phyloP scores from a whole-genome alignment of 2,329 filamentous ascomycete species.

The Leptographium wingfieldii region DNA sequence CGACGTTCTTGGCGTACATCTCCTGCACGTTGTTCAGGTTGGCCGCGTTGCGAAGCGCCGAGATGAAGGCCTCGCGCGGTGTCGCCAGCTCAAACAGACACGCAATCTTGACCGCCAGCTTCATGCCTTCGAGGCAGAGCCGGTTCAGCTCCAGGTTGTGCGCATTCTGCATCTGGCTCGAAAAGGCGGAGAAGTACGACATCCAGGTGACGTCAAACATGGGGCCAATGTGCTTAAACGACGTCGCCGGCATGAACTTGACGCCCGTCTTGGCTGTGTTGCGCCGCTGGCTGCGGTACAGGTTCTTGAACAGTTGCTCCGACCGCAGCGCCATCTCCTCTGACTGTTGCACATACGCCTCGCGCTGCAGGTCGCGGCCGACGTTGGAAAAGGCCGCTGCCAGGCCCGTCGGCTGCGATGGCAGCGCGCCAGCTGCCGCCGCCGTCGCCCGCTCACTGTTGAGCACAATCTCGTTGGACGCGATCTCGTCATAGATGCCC shows the following conservation, averaged over 20 bases:
- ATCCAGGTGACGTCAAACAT: slow-evolving; percentile 99
- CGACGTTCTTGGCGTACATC: slow-evolving; percentile 91
- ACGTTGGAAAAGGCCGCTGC: slow-evolving; percentile 83
- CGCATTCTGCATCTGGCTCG: slow-evolving; percentile 83
- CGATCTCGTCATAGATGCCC: slow-evolving; percentile 86
- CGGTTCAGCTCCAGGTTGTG: slow-evolving; percentile 88
- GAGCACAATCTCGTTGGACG: slow-evolving; percentile 81
- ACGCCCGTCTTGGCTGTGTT: slow-evolving; percentile 57
- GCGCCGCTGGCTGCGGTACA: slow-evolving; percentile 79
- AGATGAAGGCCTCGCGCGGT: slow-evolving; percentile 89
- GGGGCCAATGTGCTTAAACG: slow-evolving; percentile 85
- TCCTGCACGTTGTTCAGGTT: slow-evolving; percentile 93
- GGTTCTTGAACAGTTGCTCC: slow-evolving; percentile 80
- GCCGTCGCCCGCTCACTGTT: slow-evolving; percentile 85
- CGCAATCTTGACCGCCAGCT: slow-evolving; percentile 81
- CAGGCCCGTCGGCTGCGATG: slow-evolving; percentile 48
- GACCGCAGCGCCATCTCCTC: slow-evolving; percentile 71
- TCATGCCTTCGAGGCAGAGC: slow-evolving; percentile 89
- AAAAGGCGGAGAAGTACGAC: slow-evolving; percentile 93
- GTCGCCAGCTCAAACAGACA: slow-evolving; percentile 89
- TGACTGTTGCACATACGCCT: slow-evolving; percentile 88
- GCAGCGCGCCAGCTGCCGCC: slow-evolving; percentile 56
- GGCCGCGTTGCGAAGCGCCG: slow-evolving; percentile 81
- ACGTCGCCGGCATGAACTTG: slow-evolving; percentile 84
- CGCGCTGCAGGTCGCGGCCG: slow-evolving; percentile 78